Percentiles rank a stretch among this genome's conserved stretches.
These are phyloP conservation scores for Yamadazyma philogaea DNA, from an alignment of 805 yeast species.

Conservation along the genomic window DNA sequence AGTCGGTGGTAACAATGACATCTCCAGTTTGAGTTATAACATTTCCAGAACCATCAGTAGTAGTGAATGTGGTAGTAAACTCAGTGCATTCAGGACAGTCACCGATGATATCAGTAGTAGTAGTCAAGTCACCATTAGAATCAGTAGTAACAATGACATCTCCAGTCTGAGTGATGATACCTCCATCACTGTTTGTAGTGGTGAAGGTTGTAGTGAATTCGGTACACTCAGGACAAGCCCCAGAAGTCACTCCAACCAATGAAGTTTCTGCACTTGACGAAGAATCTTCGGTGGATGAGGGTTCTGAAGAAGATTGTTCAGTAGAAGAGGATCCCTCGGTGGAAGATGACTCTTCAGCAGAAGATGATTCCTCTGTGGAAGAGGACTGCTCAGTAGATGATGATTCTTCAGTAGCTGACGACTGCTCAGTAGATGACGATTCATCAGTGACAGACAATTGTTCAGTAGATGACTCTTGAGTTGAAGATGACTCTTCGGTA, in stretches of 20 bases:
- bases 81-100: no score
- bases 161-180: no score
- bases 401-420: constrained; percentile 5
- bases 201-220: no score
- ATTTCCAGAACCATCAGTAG: no score
- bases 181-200: no score
- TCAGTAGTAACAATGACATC: no score
- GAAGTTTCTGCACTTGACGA: constrained; percentile 2
- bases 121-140: no score
- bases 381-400: constrained; percentile 8
- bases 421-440: constrained; percentile 1
- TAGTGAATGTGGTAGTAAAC: no score
- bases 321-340: constrained; percentile 2
- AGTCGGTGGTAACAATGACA: no score
- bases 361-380: not conserved
- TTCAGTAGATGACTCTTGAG: constrained; percentile 12
- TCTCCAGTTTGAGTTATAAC: no score
- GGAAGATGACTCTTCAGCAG: constrained; percentile 3
- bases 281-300: constrained; percentile 5
- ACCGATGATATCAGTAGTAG: no score
- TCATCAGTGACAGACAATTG: constrained; percentile 4
- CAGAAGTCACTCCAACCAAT: not conserved
- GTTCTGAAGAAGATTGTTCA: constrained; percentile 6
- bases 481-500: not conserved
- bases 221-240: no score